Percentiles rank a stretch among this genome's conserved stretches.
Evolutionary conservation across 257 asterid species (phyloP).

Genomic region (Salvia miltiorrhiza): DNA sequence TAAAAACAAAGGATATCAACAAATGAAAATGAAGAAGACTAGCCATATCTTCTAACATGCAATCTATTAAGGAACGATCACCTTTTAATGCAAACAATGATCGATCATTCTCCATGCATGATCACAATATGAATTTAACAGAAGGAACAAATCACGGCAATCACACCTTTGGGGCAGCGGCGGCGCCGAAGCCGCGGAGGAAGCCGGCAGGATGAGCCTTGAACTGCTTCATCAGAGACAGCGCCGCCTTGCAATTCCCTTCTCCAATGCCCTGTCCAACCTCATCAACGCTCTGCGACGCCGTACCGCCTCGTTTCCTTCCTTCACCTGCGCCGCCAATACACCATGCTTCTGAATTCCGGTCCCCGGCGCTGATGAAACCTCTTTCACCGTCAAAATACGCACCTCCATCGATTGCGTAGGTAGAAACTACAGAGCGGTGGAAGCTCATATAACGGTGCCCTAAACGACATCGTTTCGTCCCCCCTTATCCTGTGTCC

Average conservation of each 20-base stretch:
- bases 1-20: not conserved
- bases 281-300: slow-evolving; percentile 52
- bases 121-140: not conserved
- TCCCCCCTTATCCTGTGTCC: too few species aligned
- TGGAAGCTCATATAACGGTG: slow-evolving; percentile 7
- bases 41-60: not conserved
- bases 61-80: not conserved
- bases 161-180: slow-evolving; percentile 43
- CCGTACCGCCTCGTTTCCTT: slow-evolving; percentile 30
- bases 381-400: slow-evolving; percentile 13
- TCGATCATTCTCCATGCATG: not conserved
- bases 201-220: slow-evolving; percentile 53
- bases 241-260: slow-evolving; percentile 60
- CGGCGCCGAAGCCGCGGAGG: slow-evolving; percentile 62
- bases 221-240: slow-evolving; percentile 53
- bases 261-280: slow-evolving; percentile 55
- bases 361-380: too few species aligned
- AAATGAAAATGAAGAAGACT: not conserved
- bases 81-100: not conserved
- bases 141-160: not conserved
- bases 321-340: too few species aligned
- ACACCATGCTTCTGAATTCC: too few species aligned
- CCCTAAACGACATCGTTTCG: slow-evolving; percentile 26
- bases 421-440: not conserved
- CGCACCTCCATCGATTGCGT: slow-evolving; percentile 13